These are phyloP conservation scores for Dipteronia dyeriana DNA, from an alignment of 345 rosid genomes.

Conservation along the genomic window DNA sequence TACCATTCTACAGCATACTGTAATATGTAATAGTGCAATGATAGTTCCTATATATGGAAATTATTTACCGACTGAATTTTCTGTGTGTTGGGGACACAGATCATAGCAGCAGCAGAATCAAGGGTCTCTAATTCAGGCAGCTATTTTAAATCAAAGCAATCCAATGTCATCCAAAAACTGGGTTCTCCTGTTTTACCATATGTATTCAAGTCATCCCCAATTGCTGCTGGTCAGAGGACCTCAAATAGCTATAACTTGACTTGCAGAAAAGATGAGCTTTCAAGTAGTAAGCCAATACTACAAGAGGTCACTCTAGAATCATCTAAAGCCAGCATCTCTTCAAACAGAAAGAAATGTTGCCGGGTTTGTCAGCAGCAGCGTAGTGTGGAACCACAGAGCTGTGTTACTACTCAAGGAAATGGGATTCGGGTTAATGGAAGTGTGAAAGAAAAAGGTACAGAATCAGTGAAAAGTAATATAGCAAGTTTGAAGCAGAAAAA, in stretches of 20 bases:
- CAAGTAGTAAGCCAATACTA: not conserved
- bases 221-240: not conserved
- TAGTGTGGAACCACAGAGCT: not conserved
- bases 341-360: slow-evolving; percentile 11
- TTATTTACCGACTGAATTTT: not conserved
- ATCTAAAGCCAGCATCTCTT: slow-evolving; percentile 21
- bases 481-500: not conserved
- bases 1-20: not conserved
- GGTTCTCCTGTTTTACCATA: slow-evolving; percentile 7
- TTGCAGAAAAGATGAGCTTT: slow-evolving; percentile 5
- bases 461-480: not conserved
- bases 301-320: not conserved
- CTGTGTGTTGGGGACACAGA: slow-evolving; percentile 26
- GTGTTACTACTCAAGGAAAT: not conserved
- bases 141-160: slow-evolving; percentile 18
- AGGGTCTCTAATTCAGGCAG: slow-evolving; percentile 14
- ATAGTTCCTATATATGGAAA: not conserved
- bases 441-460: not conserved
- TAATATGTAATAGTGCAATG: not conserved
- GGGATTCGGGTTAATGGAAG: not conserved
- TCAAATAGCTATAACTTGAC: not conserved
- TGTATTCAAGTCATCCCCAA: not conserved
- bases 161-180: not conserved
- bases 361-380: slow-evolving; percentile 9
- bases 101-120: slow-evolving; percentile 35